Evolutionary conservation across 306 rosid genomes (phyloP).

Genomic region (Hippophae tibetana): DNA sequence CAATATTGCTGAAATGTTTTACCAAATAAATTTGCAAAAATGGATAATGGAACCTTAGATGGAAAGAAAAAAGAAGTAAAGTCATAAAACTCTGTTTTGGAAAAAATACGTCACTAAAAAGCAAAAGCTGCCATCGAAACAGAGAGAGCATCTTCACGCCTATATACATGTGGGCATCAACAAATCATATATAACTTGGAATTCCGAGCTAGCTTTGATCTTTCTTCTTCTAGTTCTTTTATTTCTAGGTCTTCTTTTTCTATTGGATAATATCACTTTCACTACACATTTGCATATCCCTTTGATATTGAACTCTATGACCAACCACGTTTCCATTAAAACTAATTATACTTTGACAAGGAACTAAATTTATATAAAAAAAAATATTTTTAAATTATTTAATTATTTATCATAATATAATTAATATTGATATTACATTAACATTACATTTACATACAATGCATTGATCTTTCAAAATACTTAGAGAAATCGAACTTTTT

Average conservation of each 20-base stretch:
- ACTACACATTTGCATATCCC: constrained; percentile 18
- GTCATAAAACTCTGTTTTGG: neutral
- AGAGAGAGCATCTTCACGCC: constrained; percentile 76
- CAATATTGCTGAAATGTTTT: too few relatives aligned
- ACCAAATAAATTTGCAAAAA: too few relatives aligned
- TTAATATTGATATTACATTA: constrained; percentile 10
- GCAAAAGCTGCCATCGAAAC: constrained; percentile 65
- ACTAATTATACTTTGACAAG: too few relatives aligned
- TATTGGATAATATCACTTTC: neutral
- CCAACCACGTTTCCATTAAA: too few relatives aligned
- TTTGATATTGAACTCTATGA: constrained; percentile 18
- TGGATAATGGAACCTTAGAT: constrained; percentile 31
- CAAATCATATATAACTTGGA: constrained; percentile 28
- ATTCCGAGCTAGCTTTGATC: constrained; percentile 28
- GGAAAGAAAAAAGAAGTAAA: constrained; percentile 7
- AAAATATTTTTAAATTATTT: too few relatives aligned
- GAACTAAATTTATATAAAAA: too few relatives aligned
- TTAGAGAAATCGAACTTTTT: constrained; percentile 27
- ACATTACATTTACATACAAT: constrained; percentile 22
- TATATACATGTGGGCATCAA: constrained; percentile 43
- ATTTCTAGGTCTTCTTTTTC: constrained; percentile 10
- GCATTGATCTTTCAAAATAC: constrained; percentile 10
- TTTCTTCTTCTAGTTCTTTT: neutral
- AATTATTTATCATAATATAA: too few relatives aligned
- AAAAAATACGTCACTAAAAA: constrained; percentile 41